These are phyloP conservation scores for Pestalotiopsis sp. DNA, from an alignment of 2,329 filamentous ascomycete species.

Conservation along the genomic window DNA sequence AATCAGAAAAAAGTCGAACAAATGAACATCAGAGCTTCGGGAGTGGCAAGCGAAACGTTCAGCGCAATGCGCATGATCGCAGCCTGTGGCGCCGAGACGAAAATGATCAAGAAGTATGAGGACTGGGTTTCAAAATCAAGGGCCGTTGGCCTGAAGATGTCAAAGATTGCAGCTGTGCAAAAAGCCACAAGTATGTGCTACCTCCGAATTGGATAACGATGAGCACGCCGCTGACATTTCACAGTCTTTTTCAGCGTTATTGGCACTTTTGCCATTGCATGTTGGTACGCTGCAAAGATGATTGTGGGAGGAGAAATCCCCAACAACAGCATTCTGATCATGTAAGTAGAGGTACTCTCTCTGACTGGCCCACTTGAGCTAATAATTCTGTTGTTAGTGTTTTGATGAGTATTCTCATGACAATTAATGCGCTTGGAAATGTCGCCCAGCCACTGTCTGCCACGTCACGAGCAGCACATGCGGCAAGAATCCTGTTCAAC, in stretches of 20 bases:
- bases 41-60: constrained; percentile 64
- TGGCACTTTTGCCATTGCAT: constrained; percentile 33
- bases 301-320: constrained; percentile 32
- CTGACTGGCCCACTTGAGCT: constrained; percentile 3
- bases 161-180: constrained; percentile 30
- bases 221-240: not conserved
- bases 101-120: constrained; percentile 56
- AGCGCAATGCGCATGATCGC: constrained; percentile 63
- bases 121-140: constrained; percentile 58
- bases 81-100: constrained; percentile 62
- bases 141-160: constrained; percentile 27
- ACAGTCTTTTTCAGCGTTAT: constrained; percentile 35
- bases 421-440: constrained; percentile 57
- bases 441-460: constrained; percentile 62
- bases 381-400: constrained; percentile 33
- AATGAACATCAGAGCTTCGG: constrained; percentile 60
- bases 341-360: constrained; percentile 30
- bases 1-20: constrained; percentile 50
- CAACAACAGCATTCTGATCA: constrained; percentile 57
- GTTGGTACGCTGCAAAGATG: constrained; percentile 34
- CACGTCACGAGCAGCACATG: constrained; percentile 56
- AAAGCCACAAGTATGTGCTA: constrained; percentile 29
- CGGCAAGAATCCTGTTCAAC: constrained; percentile 59
- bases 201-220: not conserved
- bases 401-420: constrained; percentile 61